A percentile compares a stretch with the other conserved stretches of the same genome.
Conservation (phyloP, 768 basidiomycete genomes). For the Pleurotus eryngii region DNA sequence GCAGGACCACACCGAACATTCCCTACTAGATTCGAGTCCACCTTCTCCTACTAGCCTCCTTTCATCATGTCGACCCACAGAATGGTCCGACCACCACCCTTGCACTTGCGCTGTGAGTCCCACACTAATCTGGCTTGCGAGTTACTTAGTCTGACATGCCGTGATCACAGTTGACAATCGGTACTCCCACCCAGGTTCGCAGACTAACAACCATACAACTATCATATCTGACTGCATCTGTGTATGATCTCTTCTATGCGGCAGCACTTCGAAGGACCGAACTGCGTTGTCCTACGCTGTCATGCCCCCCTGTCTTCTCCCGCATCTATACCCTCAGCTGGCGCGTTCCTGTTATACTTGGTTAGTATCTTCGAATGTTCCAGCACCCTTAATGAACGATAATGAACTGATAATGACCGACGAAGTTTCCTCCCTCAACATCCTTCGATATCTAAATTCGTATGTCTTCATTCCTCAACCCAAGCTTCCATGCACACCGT, state of each 20-base stretch:
- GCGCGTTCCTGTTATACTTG: constrained; percentile 5
- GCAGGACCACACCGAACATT: background rate
- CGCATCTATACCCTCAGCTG: background rate
- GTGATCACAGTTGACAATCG: background rate
- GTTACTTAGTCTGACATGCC: background rate
- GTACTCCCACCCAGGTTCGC: background rate
- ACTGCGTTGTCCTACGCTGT: too few relatives aligned
- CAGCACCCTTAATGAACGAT: background rate
- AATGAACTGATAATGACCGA: background rate
- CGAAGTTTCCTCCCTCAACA: background rate
- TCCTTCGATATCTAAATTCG: constrained; percentile 2
- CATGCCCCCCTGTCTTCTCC: too few relatives aligned
- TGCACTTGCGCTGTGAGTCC: constrained; percentile 1
- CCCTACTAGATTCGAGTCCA: too few relatives aligned
- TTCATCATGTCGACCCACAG: too few relatives aligned
- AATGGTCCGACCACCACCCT: constrained; percentile 6
- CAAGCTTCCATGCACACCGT: too few relatives aligned
- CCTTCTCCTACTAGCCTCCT: too few relatives aligned
- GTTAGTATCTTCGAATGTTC: background rate
- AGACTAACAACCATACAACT: background rate
- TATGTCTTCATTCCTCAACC: background rate
- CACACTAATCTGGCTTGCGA: background rate
- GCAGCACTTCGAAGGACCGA: too few relatives aligned
- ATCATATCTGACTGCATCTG: too few relatives aligned
- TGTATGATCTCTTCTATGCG: too few relatives aligned